Percentiles rank a stretch among this genome's conserved stretches.
phyloP scores from a whole-genome alignment of 768 basidiomycete species.

The Paxillus rubicundulus region DNA sequence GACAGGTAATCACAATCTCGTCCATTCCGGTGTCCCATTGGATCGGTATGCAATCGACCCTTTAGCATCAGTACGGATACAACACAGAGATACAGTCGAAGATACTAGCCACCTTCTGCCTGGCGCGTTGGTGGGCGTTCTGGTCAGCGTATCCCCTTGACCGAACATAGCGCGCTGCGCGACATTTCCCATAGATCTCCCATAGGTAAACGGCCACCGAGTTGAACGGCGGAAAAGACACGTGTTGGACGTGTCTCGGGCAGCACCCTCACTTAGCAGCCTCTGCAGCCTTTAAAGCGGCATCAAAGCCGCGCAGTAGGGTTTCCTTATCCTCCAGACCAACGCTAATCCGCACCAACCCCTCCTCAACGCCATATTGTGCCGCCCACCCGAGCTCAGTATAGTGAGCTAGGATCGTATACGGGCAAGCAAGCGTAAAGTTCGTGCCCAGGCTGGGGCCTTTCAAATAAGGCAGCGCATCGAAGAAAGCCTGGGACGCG shows the following conservation, averaged over 20 bases:
- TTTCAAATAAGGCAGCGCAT: constrained; percentile 78
- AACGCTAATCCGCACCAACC: constrained; percentile 85
- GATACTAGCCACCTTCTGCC: neutral
- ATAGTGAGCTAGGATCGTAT: constrained; percentile 90
- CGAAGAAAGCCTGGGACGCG: constrained; percentile 80
- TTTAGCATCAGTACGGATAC: too few relatives aligned
- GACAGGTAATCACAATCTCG: too few relatives aligned
- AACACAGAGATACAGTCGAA: neutral
- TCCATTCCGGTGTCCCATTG: too few relatives aligned
- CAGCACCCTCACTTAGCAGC: constrained; percentile 13
- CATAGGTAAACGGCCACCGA: neutral
- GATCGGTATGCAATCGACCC: too few relatives aligned
- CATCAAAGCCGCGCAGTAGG: constrained; percentile 57
- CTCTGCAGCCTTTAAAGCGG: constrained; percentile 76
- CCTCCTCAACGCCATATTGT: constrained; percentile 78
- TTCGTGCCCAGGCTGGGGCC: constrained; percentile 93
- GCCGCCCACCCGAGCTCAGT: constrained; percentile 90
- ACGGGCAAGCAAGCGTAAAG: constrained; percentile 94
- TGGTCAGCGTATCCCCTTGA: neutral
- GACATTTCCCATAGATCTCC: neutral
- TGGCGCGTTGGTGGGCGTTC: neutral
- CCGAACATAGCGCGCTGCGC: neutral
- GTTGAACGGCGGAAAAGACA: constrained; percentile 2
- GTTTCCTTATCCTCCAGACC: constrained; percentile 74
- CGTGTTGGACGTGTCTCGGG: neutral